A percentile compares a stretch with the other conserved stretches of the same genome.
These are phyloP conservation scores for Pseudogymnoascus destructans DNA, from an alignment of 2,329 filamentous ascomycete species.

Conservation along the genomic window DNA sequence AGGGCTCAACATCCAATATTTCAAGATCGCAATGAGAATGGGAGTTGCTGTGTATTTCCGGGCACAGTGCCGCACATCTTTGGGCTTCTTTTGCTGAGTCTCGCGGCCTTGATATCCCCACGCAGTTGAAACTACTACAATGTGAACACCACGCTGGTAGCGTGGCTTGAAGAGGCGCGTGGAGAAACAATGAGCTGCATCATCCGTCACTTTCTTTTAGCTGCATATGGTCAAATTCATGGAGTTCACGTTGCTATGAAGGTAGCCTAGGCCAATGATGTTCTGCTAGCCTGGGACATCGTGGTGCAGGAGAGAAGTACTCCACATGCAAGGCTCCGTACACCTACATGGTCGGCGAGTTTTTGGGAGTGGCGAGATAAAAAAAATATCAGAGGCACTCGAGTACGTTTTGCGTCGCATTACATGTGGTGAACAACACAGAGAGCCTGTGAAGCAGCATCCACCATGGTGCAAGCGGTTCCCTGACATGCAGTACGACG, in stretches of 20 bases:
- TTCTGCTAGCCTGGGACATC: neutral
- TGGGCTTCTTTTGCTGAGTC: neutral
- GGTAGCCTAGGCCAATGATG: slow-evolving; percentile 1
- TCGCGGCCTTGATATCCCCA: neutral
- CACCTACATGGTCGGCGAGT: neutral
- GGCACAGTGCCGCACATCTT: neutral
- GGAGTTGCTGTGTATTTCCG: neutral
- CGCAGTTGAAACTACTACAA: too few species aligned
- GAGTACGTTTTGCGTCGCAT: neutral
- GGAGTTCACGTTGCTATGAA: neutral
- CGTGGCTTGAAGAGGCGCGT: neutral
- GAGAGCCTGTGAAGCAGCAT: neutral
- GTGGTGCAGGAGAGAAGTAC: neutral
- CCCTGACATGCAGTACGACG: slow-evolving; percentile 5
- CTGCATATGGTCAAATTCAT: neutral
- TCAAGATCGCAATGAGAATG: neutral
- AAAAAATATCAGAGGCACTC: neutral
- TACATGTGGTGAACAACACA: neutral
- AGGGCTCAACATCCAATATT: neutral
- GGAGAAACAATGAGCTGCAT: neutral
- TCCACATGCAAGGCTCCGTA: neutral
- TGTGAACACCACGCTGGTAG: neutral
- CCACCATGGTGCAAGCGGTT: neutral
- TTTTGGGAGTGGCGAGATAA: neutral
- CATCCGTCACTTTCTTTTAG: neutral